Percentiles rank a stretch among this genome's conserved stretches.
Conservation (phyloP, 2,329 filamentous ascomycete species). For the Monilinia polystroma region DNA sequence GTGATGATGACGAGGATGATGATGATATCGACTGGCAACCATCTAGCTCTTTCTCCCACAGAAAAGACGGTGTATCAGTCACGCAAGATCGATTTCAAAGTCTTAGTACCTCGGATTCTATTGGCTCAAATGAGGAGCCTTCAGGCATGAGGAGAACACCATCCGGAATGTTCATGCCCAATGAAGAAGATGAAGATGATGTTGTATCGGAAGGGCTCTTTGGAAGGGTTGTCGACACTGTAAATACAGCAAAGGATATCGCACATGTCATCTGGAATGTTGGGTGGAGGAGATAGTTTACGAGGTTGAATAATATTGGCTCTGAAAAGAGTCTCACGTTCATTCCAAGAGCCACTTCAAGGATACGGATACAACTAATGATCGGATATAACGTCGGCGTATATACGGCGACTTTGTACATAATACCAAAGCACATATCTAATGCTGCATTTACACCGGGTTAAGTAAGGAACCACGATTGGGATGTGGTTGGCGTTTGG, state of each 20-base stretch:
- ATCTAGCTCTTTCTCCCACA: constrained; percentile 33
- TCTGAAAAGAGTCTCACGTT: constrained; percentile 12
- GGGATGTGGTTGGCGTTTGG: constrained; percentile 17
- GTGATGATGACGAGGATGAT: constrained; percentile 51
- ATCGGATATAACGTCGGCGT: constrained; percentile 30
- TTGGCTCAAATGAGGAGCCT: constrained; percentile 46
- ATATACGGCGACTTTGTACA: constrained; percentile 28
- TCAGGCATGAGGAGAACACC: constrained; percentile 72
- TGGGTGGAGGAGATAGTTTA: constrained; percentile 38
- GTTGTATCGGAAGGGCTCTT: constrained; percentile 56
- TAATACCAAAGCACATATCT: constrained; percentile 24
- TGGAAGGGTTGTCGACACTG: constrained; percentile 42
- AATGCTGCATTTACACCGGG: constrained; percentile 21
- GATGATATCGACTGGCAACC: constrained; percentile 53
- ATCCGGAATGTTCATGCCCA: constrained; percentile 91
- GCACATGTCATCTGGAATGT: constrained; percentile 70
- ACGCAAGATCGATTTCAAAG: constrained; percentile 36
- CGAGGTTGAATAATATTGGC: not conserved
- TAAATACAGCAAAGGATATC: constrained; percentile 70
- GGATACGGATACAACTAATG: constrained; percentile 23
- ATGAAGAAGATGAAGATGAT: constrained; percentile 69
- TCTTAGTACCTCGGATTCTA: constrained; percentile 32
- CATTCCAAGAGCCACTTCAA: not conserved
- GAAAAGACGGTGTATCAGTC: constrained; percentile 37
- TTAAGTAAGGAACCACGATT: constrained; percentile 15